A percentile compares a stretch with the other conserved stretches of the same genome.
These are phyloP conservation scores for Actinomortierella ambigua DNA, from an alignment of 371 early-diverging fungal genomes.

Conservation along the genomic window DNA sequence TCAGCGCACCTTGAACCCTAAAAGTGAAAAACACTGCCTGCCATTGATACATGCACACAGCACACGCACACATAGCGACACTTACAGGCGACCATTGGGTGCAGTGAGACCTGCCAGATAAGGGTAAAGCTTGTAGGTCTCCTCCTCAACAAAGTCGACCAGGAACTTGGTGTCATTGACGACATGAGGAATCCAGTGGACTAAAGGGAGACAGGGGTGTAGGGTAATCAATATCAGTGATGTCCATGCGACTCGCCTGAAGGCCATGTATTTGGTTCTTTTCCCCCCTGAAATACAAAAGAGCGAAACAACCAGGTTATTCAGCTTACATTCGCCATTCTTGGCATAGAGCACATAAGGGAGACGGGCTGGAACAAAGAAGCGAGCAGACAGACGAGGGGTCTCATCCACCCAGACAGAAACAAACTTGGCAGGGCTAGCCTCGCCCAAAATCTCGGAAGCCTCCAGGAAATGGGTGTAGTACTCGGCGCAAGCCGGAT, in stretches of 20 bases:
- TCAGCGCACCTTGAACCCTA: background rate
- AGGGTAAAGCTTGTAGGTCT: conserved; percentile 30
- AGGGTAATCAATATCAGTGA: background rate
- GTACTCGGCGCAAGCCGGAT: conserved; percentile 31
- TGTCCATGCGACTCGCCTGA: too few species aligned
- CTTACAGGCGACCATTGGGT: conserved; percentile 36
- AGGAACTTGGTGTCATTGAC: conserved; percentile 41
- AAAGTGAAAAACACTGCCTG: background rate
- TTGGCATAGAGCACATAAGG: conserved; percentile 42
- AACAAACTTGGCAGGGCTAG: conserved; percentile 29
- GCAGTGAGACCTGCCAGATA: conserved; percentile 27
- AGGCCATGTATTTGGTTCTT: background rate
- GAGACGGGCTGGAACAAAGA: conserved; percentile 43
- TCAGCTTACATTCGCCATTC: conserved; percentile 37
- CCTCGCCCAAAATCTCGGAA: conserved; percentile 22
- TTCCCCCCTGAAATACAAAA: background rate
- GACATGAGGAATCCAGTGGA: conserved; percentile 38
- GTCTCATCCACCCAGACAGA: conserved; percentile 42
- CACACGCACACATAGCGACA: background rate
- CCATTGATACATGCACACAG: background rate
- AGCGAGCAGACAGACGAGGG: conserved; percentile 34
- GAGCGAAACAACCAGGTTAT: too few species aligned
- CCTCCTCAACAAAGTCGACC: conserved; percentile 42
- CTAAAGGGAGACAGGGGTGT: conserved; percentile 7
- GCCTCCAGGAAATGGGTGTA: conserved; percentile 35